Evolutionary conservation across 495 filamentous ascomycete genomes (phyloP), one percentile per base, ranked within the genome.

Genomic region (Penicillium fimorum): DNA sequence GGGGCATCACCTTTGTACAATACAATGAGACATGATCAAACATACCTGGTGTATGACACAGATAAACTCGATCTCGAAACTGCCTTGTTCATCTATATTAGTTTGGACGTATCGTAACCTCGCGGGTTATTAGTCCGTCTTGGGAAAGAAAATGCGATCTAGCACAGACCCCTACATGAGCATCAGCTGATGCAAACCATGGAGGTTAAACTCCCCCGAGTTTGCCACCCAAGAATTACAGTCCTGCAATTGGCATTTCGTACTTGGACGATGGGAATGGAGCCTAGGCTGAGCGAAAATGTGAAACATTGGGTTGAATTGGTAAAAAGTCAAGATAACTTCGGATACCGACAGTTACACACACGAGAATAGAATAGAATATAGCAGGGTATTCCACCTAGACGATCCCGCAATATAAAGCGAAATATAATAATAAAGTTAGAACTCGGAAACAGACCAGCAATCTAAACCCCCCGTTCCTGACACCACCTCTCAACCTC

Each of bases 401-500:
- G 6, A 27, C 25, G 6, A 27, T 4, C 25, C 25, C 25, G 5
- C 25, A 27, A 27, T 27, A 4, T 27, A 37, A 37, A 25, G 11
- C 38, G n/a, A 22, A 52, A 32, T 42, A 7, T 15, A 41, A 18
- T 3, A 20, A 20, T 4, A 54, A 45, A 44, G n/a, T 27, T 25
- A n/a, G 20, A 18, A 32, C 20, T 4, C n/a, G 2, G 43, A 44
- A 18, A 13, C 25, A 47, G 12, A 10, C 2, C 38, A 37, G 12
- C 12, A 8, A 48, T 42, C 64, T 54, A 71, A 57, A 85, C 83
- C 5, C 82, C 82, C 33, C 90, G 76, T 69, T 92, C 89, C 65
- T 82, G 73, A 59, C 90, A 92, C 69, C 88, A 96, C 71, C 82
- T 86, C 60, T 81, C 82, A 22, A 96, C 91, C 76, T 96, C 91